Evolutionary conservation across 2,329 filamentous ascomycete genomes (phyloP).

Genomic region (Fusarium oxysporum): DNA sequence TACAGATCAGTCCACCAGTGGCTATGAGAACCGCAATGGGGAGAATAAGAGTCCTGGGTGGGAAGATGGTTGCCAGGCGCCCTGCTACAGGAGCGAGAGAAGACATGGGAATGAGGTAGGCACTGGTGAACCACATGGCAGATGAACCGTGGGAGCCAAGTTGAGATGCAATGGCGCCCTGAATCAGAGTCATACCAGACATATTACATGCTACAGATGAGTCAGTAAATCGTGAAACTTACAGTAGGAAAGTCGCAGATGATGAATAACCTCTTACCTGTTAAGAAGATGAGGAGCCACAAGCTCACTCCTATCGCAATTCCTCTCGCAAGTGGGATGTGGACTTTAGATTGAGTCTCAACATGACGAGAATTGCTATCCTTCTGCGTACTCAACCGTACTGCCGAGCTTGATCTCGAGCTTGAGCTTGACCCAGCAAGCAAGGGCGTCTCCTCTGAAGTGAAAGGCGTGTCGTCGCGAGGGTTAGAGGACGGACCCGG

Average conservation of each 20-base stretch:
- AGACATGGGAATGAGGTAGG: constrained; percentile 75
- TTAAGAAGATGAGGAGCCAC: constrained; percentile 47
- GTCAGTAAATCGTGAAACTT: constrained; percentile 2
- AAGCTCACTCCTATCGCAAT: constrained; percentile 57
- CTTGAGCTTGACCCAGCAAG: constrained; percentile 16
- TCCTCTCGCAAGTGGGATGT: constrained; percentile 50
- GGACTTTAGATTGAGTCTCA: constrained; percentile 27
- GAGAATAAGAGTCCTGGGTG: constrained; percentile 73
- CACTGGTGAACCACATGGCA: constrained; percentile 83
- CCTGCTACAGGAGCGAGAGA: constrained; percentile 76
- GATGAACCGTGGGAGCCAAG: constrained; percentile 78
- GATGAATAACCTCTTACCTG: constrained; percentile 30
- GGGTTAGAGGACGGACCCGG: constrained; percentile 11
- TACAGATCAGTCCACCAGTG: constrained; percentile 73
- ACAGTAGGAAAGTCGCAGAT: neutral
- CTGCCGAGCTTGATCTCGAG: constrained; percentile 13
- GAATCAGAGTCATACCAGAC: constrained; percentile 83
- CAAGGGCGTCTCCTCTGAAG: constrained; percentile 41
- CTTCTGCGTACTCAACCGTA: neutral
- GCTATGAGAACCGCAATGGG: constrained; percentile 68
- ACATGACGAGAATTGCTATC: constrained; percentile 3
- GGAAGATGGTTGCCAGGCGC: constrained; percentile 79
- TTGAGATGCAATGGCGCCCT: constrained; percentile 80
- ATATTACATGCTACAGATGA: constrained; percentile 71
- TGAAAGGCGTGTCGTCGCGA: neutral